A percentile compares a stretch with the other conserved stretches of the same genome.
Evolutionary conservation across 495 filamentous ascomycete genomes (phyloP).

Genomic region (Durotheca rogersii): DNA sequence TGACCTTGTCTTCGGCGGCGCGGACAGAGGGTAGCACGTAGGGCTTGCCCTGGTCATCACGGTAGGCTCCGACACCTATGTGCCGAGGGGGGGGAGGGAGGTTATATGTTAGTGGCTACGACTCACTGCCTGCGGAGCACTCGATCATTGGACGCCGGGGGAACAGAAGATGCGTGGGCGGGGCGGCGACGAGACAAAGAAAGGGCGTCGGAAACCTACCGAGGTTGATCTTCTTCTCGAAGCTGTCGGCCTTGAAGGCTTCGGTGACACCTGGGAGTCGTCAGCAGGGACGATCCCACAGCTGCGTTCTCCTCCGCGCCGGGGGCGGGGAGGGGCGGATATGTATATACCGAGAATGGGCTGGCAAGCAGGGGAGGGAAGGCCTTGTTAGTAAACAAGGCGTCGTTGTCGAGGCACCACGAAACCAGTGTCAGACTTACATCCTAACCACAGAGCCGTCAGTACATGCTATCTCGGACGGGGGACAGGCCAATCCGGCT

Average conservation of each 20-base stretch:
- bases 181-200: neutral
- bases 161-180: no score
- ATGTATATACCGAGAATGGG: constrained; percentile 69
- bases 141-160: no score
- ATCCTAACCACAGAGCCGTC: constrained; percentile 49
- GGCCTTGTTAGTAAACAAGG: constrained; percentile 13
- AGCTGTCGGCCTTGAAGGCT: constrained; percentile 94
- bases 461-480: constrained; percentile 31
- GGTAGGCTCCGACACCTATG: constrained; percentile 78
- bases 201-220: constrained; percentile 55
- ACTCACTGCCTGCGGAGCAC: neutral
- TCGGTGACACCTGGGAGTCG: constrained; percentile 79
- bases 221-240: constrained; percentile 94
- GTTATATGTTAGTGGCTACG: constrained; percentile 35
- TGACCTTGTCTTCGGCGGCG: constrained; percentile 82
- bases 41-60: constrained; percentile 95
- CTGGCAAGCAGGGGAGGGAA: constrained; percentile 43
- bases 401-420: neutral
- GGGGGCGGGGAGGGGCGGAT: neutral
- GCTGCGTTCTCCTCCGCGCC: neutral
- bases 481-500: constrained; percentile 30
- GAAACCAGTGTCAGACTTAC: constrained; percentile 46
- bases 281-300: constrained; percentile 11
- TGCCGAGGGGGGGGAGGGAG: neutral
- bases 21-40: constrained; percentile 94